Evolutionary conservation across 2,329 filamentous ascomycete genomes (phyloP).

Genomic region (Septoria linicola): DNA sequence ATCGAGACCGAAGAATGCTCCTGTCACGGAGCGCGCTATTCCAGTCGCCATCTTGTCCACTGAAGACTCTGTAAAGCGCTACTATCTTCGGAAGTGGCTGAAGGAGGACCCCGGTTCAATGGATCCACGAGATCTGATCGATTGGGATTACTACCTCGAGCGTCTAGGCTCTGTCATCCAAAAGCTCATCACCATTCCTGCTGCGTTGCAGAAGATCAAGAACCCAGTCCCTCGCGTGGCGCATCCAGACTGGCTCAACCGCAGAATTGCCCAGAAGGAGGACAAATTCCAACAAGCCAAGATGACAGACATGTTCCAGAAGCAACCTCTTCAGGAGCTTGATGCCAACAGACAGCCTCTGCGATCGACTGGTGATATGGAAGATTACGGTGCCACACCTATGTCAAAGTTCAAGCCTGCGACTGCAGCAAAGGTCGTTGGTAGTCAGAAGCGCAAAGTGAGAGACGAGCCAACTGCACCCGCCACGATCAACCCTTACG

Average conservation of each 20-base stretch:
- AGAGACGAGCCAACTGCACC: slow-evolving; percentile 45
- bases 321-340: slow-evolving; percentile 71
- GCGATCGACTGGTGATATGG: slow-evolving; percentile 54
- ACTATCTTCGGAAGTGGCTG: slow-evolving; percentile 92
- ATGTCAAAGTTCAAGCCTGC: slow-evolving; percentile 49
- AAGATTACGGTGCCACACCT: slow-evolving; percentile 46
- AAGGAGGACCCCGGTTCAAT: slow-evolving; percentile 89
- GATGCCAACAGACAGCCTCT: slow-evolving; percentile 61
- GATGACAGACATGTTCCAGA: slow-evolving; percentile 86
- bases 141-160: slow-evolving; percentile 97
- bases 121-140: slow-evolving; percentile 83
- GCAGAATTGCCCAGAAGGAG: slow-evolving; percentile 90
- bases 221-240: slow-evolving; percentile 92
- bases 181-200: slow-evolving; percentile 97
- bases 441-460: slow-evolving; percentile 50
- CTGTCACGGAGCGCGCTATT: slow-evolving; percentile 90
- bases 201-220: slow-evolving; percentile 87
- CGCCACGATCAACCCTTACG: slow-evolving; percentile 73
- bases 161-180: slow-evolving; percentile 96
- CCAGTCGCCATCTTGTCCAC: slow-evolving; percentile 97
- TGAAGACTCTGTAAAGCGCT: slow-evolving; percentile 80
- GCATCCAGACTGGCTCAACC: slow-evolving; percentile 95
- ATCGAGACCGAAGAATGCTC: slow-evolving; percentile 76
- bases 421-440: slow-evolving; percentile 35
- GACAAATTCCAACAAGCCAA: slow-evolving; percentile 99